Base-by-base conservation (phyloP, 2,329 filamentous ascomycete genomes). In the Fusarium fujikuroi region DNA sequence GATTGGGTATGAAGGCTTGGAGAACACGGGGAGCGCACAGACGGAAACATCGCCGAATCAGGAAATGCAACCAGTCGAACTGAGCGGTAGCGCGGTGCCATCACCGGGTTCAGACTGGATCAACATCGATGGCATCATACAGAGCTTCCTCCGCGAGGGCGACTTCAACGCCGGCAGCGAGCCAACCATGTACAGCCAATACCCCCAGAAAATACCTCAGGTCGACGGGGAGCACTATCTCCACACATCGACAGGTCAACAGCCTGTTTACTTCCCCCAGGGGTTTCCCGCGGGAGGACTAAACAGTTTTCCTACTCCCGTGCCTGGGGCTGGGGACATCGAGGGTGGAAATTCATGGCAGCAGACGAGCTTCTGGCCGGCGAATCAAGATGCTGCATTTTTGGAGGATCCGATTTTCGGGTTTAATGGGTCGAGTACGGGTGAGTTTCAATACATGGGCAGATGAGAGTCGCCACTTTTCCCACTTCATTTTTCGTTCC, bases 51-150 rank as follows among this genome's bases (percentile, higher is more conserved):
- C 50, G 10, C 46, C 60, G 2, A 56, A 28, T 7, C 59, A 69
- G 25, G 42, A 42, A 11, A n/a, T 58, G 19, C 52, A 37, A 3
- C 23, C 50, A 2, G 34, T 54, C 7, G 50, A 58, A 21, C 15
- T 69, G 6, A 40, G 32, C 19, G 46, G 39, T 23, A 59, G 64
- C 12, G 34, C 47, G 16, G 53, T 61, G 3, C 62, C 56, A 8
- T 70, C 75, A 1, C 69, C 69, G 0, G 64, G 52, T 12, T 74
- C 75, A 19, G 77, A 77, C 18, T 79, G 76, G 75, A 72, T 80
- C 25, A 80, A 82, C 49, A 80, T 82, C 43, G 81, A 82, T 39
- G 79, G 76, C 4, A 82, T 82, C 54, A 82, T 82, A n/a, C 79
- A 81, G 52, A 81, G 78, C 47, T 82, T 82, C 52, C 59, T 80